Evolutionary conservation across 1,284 basidiomycete species (phyloP).

Genomic region (Apiotrichum montevideense): DNA sequence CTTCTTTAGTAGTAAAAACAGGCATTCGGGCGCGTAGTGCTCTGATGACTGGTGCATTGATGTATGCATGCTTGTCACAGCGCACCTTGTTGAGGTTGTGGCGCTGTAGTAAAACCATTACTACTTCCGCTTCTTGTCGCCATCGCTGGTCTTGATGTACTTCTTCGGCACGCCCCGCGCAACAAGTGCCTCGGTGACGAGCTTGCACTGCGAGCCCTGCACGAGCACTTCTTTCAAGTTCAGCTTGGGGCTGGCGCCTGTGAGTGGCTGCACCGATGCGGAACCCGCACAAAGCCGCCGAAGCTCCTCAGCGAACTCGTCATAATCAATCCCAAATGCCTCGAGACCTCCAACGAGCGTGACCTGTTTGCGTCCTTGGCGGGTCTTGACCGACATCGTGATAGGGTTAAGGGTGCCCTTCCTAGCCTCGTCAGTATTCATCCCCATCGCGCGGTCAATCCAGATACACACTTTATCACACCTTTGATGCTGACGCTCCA

Average conservation of each 20-base stretch:
- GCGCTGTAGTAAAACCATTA: no score
- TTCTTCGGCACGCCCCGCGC: constrained; percentile 67
- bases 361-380: constrained; percentile 68
- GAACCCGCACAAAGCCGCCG: constrained; percentile 67
- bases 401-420: constrained; percentile 70
- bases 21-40: no score
- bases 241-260: constrained; percentile 41
- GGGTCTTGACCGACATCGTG: constrained; percentile 60
- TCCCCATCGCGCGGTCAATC: no score
- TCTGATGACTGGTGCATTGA: no score
- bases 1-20: no score
- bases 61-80: no score
- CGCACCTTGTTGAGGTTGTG: no score
- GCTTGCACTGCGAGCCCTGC: constrained; percentile 69
- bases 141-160: constrained; percentile 60
- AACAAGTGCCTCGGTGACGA: constrained; percentile 60
- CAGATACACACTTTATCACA: constrained; percentile 28
- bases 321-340: constrained; percentile 61
- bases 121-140: constrained; percentile 12
- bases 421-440: constrained; percentile 47
- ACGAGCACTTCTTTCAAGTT: constrained; percentile 61
- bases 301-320: constrained; percentile 72
- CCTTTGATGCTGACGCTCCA: constrained; percentile 39
- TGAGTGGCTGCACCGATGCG: constrained; percentile 53
- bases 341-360: constrained; percentile 75